Evolutionary conservation across 495 filamentous ascomycete genomes (phyloP), one percentile per base, ranked within the genome.

Genomic region (Podospora tetraspora): DNA sequence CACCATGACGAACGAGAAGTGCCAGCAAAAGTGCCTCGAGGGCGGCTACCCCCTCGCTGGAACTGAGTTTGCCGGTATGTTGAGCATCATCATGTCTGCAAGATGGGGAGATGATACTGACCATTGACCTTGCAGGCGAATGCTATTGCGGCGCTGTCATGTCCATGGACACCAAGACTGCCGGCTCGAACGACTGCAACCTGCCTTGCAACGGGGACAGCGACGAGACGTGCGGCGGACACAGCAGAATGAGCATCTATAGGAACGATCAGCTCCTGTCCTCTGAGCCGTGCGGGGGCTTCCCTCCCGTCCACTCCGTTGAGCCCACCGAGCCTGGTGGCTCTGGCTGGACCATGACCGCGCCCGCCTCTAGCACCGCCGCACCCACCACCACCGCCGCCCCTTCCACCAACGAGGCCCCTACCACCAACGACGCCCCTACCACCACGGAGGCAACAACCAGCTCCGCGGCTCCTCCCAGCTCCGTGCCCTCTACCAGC

Each of bases 11-110:
- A 81, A 76, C 2, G 75, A 83, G 66, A 72, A 68, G 56, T 87
- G 85, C 72, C 74, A 85, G 57, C 34, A 69, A 43, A 79, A 82
- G 57, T 87, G 85, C 75, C 76, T 77, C 32, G 69, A 61, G 25
- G 78, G 78, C 52, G 79, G 82, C 27, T 85, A 81, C 69, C 79
- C 83, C 13, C 81, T 84, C 58, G 84, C 84, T 9, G 84, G 84
- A 66, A 79, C 83, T 19, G 81, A 86, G 74, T 86, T 74, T 69
- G 79, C 77, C 43, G 74, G 80, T 73, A 80, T 77, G 69, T 84
- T 19, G 4, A 67, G 59, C 77, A 64, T 60, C 9, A 67, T 64
- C 37, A 58, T 66, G 11, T 67, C 27, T 3, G 21, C 3, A 9
- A n/a, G n/a, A n/a, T n/a, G 1, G 23, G 59, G 12, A 16, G 22